Evolutionary conservation across 2,329 filamentous ascomycete genomes (phyloP).

Genomic region (Coniochaeta hoffmannii): DNA sequence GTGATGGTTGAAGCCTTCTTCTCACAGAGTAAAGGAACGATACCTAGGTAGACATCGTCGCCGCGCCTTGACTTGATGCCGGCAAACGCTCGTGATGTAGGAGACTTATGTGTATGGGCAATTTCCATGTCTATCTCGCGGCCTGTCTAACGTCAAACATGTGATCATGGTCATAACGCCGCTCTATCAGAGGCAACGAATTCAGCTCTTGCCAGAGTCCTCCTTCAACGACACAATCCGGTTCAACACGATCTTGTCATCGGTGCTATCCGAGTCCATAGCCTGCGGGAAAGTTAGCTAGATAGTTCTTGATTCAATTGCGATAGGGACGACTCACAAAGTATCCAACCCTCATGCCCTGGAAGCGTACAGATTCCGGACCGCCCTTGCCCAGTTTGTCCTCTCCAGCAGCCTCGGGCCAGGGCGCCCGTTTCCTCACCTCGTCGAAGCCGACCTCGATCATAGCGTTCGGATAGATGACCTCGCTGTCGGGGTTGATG

Average conservation of each 20-base stretch:
- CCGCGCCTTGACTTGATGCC: not conserved
- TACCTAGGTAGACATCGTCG: too few species aligned
- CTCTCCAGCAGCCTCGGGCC: conserved; percentile 74
- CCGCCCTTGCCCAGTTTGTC: conserved; percentile 46
- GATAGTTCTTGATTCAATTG: not conserved
- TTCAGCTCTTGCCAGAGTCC: conserved; percentile 58
- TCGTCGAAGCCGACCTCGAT: conserved; percentile 81
- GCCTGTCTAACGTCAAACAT: not conserved
- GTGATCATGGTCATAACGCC: too few species aligned
- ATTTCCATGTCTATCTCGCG: not conserved
- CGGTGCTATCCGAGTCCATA: conserved; percentile 71
- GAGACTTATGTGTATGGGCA: not conserved
- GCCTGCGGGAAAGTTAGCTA: conserved; percentile 32
- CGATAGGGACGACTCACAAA: conserved; percentile 44
- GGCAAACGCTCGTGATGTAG: not conserved
- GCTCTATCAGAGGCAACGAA: not conserved
- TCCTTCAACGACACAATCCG: conserved; percentile 89
- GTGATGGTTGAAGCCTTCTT: too few species aligned
- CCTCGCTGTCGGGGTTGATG: conserved; percentile 76
- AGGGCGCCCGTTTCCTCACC: conserved; percentile 64
- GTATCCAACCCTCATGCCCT: conserved; percentile 83
- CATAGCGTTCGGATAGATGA: conserved; percentile 69
- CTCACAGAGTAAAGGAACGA: too few species aligned
- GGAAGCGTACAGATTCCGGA: conserved; percentile 76
- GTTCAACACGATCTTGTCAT: conserved; percentile 80